Evolutionary conservation across 495 filamentous ascomycete genomes (phyloP).

Genomic region (Aspergillus cavernicola): DNA sequence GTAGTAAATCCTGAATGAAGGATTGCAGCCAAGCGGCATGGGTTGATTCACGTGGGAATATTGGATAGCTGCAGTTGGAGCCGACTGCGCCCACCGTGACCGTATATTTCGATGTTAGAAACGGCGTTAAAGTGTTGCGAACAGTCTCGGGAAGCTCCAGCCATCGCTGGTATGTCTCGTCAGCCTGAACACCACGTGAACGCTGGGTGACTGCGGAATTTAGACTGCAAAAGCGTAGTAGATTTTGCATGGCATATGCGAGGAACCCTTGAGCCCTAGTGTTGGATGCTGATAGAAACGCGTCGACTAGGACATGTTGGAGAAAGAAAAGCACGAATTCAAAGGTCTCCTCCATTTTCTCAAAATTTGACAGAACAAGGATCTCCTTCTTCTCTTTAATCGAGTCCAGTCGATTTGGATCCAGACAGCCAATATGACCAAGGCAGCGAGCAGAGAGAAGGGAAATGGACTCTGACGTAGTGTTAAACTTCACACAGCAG

Average conservation of each 20-base stretch:
- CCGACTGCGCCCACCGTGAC: slow-evolving; percentile 54
- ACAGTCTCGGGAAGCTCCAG: slow-evolving; percentile 65
- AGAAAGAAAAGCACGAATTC: slow-evolving; percentile 84
- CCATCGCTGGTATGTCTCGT: slow-evolving; percentile 68
- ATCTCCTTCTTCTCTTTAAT: slow-evolving; percentile 72
- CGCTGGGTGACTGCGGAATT: slow-evolving; percentile 53
- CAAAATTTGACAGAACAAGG: slow-evolving; percentile 82
- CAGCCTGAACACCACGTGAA: slow-evolving; percentile 47
- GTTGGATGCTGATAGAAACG: slow-evolving; percentile 85
- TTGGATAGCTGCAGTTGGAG: slow-evolving; percentile 65
- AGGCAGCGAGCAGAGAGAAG: slow-evolving; percentile 74
- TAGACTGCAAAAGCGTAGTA: slow-evolving; percentile 73
- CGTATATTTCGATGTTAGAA: slow-evolving; percentile 74
- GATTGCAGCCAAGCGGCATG: slow-evolving; percentile 77
- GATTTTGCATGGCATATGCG: slow-evolving; percentile 88
- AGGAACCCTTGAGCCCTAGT: slow-evolving; percentile 84
- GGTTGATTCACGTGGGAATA: slow-evolving; percentile 59
- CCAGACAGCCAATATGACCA: slow-evolving; percentile 84
- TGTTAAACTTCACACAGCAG: slow-evolving; percentile 73
- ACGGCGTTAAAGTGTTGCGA: slow-evolving; percentile 78
- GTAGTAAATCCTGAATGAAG: slow-evolving; percentile 78
- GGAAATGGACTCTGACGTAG: slow-evolving; percentile 59
- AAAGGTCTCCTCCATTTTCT: slow-evolving; percentile 69
- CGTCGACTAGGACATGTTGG: slow-evolving; percentile 81
- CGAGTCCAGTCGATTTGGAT: slow-evolving; percentile 83